Evolutionary conservation across 2,329 filamentous ascomycete genomes (phyloP).

Genomic region (Myotisia sp.): DNA sequence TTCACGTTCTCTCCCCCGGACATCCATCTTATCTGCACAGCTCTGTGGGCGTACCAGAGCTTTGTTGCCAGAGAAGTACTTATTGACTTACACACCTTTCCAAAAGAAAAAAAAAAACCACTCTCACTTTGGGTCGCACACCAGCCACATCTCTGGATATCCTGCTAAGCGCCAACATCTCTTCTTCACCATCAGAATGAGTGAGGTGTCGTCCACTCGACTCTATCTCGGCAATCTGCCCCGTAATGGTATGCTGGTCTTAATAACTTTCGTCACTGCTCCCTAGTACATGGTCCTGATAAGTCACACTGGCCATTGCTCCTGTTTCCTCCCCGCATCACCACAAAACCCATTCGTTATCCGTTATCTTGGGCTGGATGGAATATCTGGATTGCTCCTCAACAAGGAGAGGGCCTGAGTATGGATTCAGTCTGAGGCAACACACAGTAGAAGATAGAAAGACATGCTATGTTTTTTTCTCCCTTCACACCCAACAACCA

Average conservation of each 20-base stretch:
- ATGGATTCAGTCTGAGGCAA: background rate
- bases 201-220: slow-evolving; percentile 83
- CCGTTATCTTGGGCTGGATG: slow-evolving; percentile 10
- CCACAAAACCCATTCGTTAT: no score
- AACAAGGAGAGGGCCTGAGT: slow-evolving; percentile 4
- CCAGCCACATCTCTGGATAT: no score
- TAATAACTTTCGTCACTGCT: slow-evolving; percentile 16
- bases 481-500: background rate
- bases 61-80: no score
- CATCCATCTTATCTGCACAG: no score
- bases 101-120: no score
- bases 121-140: no score
- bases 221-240: slow-evolving; percentile 97
- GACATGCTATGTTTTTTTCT: background rate
- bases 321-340: background rate
- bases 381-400: slow-evolving; percentile 11
- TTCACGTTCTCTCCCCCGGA: no score
- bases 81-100: no score
- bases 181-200: slow-evolving; percentile 41
- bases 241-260: slow-evolving; percentile 62
- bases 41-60: no score
- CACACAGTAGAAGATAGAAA: background rate
- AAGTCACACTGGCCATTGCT: slow-evolving; percentile 8
- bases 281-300: slow-evolving; percentile 8
- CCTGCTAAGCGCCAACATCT: no score